Base-by-base conservation (phyloP, 2,329 filamentous ascomycete genomes). In the Ambrosiella xylebori region DNA sequence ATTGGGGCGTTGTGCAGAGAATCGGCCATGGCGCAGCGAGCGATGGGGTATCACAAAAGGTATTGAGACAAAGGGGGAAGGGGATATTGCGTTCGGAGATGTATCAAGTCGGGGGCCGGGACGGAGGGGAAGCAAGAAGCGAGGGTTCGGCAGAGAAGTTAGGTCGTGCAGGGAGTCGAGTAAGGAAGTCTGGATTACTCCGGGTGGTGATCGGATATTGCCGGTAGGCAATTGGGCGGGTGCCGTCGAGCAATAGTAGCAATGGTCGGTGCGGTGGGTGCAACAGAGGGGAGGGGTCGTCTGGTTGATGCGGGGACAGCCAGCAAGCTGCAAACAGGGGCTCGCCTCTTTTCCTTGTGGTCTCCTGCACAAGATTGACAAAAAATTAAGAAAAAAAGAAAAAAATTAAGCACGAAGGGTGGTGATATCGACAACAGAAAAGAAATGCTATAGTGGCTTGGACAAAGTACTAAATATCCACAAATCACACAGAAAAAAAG, bases 1-100 rank as follows among this genome's bases (percentile, higher is more conserved):
- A 98, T 95, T 61, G 93, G 90, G 64, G 89, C 90, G 77, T 98
- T 98, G 77, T 96, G 93, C 58, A 97, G 82, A 59, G 75, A 75
- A 63, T 81, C 78, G 62, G 77, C 71, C 78, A 81, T 81, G 37
- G 11, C 15, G 27, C 44, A 47, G n/a, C 7, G 11, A 47, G n/a
- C 7, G n/a, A n/a, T 17, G 44, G 44, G 44, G 11, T 47, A 47
- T 47, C n/a, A 47, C 9, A 17, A 8, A 17, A 15, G 2, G n/a
- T 17, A 15, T 5, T 15, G 44, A 47, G n/a, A 15, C 19, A 15
- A 47, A 47, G 19, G 44, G n/a, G n/a, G 54, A 47, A 47, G 19
- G 44, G n/a, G n/a, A 41, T 56, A 36, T 56, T 15, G 13, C 8
- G 47, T 35, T 41, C 13, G 53, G 37, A 55, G n/a, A 44, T 19